Evolutionary conservation across 164 flowering plant species (phyloP).

Genomic region (grape (Vitis vinifera)): DNA sequence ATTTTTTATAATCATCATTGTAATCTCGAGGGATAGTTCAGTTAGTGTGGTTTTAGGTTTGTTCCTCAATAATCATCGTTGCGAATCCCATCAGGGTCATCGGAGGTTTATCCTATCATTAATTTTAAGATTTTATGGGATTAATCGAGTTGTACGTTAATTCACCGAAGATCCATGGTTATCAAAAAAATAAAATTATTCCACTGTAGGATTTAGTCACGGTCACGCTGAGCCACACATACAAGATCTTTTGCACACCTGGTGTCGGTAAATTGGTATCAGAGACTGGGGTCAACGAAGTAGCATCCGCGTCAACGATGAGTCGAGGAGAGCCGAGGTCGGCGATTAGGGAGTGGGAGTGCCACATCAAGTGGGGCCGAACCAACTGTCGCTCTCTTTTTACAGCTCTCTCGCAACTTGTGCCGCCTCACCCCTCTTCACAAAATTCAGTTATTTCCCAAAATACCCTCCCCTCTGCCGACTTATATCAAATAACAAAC

Average conservation of each 20-base stretch:
- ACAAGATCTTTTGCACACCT: neutral
- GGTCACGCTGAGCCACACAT: neutral
- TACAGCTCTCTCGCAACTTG: constrained; percentile 29
- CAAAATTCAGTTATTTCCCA: constrained; percentile 16
- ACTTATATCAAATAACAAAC: neutral
- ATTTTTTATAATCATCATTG: no score
- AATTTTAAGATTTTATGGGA: rapidly evolving
- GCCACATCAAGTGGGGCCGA: constrained; percentile 12
- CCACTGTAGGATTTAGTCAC: neutral
- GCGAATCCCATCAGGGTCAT: no score
- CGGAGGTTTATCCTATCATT: rapidly evolving
- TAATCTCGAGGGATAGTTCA: no score
- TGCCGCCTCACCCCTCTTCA: constrained; percentile 10
- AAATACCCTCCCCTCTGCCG: neutral
- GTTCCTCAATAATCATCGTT: rapidly evolving
- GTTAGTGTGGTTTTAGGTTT: rapidly evolving
- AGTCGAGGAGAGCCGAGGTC: neutral
- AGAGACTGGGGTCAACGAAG: constrained; percentile 4
- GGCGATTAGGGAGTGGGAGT: constrained; percentile 1
- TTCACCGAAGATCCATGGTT: no score
- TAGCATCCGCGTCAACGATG: neutral
- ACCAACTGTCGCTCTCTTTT: constrained; percentile 14
- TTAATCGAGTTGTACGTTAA: no score
- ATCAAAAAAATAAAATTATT: no score
- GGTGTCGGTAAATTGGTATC: neutral